Base-by-base conservation (phyloP, 2,329 filamentous ascomycete species). In the Ophiostoma montium region DNA sequence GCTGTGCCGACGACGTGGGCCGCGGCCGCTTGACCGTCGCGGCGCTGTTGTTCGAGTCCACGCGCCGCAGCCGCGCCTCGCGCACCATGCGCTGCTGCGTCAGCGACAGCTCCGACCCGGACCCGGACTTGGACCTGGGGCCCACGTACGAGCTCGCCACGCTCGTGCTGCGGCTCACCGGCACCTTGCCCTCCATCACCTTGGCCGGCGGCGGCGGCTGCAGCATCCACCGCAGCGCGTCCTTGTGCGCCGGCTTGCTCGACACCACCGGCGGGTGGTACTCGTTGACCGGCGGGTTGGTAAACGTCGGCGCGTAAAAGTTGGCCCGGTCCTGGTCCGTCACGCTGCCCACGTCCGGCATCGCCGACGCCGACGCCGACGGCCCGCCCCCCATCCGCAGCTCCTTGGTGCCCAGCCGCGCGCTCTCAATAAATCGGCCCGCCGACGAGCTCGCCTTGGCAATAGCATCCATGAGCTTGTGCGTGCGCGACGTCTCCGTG, bases 151-250 rank as follows among this genome's bases (percentile, higher is more conserved):
- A 69, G 58, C 72, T 78, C 36, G 66, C 70, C 33, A 72, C 69
- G 59, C 78, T 84, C 33, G 70, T 69, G 55, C 76, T 82, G 48
- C 80, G 69, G 57, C 73, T 77, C 18, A 83, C 80, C 30, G 78
- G 77, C 33, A 85, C 77, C 62, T 89, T 92, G 56, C 88, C 89
- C 55, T 84, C 84, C 89, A 95, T 95, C 52, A 95, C 73, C 62
- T 83, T 88, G 50, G 89, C 87, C 32, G 82, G 78, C n/a, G 89
- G 89, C 1, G 88, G 87, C 2, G 89, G 89, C 60, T 94, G 86
- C 47, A 94, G 70, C 88, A 95, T 95, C 89, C 89, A 95, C 59
- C 74, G 75, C 49, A 84, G 82, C 52, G 85, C 86, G 49, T 80
- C 78, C 59, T 70, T 78, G 61, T 76, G 80, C 35, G 71, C 74